Conservation (phyloP, 2,329 filamentous ascomycete species). For the Fusarium chaquense region DNA sequence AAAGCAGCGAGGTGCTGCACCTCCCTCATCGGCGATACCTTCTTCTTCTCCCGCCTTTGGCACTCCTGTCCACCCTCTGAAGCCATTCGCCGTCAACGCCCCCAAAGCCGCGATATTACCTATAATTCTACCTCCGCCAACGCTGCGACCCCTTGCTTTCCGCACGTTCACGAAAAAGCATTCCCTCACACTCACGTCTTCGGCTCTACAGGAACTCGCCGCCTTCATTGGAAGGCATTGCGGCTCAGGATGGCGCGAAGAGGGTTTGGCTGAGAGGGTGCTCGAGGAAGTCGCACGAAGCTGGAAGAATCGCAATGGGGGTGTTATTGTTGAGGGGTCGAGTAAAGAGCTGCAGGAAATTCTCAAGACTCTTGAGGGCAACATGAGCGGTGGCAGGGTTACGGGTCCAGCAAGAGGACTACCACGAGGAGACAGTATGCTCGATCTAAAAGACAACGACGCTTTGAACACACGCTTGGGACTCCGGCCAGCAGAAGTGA, state of each 20-base stretch:
- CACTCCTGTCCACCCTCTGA: conserved; percentile 84
- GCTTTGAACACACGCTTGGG: conserved; percentile 68
- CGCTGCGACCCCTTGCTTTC: conserved; percentile 89
- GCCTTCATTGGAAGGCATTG: conserved; percentile 93
- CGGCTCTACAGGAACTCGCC: conserved; percentile 85
- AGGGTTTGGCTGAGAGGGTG: conserved; percentile 90
- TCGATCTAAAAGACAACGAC: conserved; percentile 68
- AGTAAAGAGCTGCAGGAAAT: conserved; percentile 83
- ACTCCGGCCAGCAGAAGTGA: conserved; percentile 58
- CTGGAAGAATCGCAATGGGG: conserved; percentile 92
- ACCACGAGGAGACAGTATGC: conserved; percentile 68
- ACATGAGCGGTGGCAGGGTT: conserved; percentile 87
- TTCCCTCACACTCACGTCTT: conserved; percentile 89
- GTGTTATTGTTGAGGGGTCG: conserved; percentile 89
- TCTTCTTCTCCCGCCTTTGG: conserved; percentile 93
- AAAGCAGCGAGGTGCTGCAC: conserved; percentile 49
- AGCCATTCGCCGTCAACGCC: conserved; percentile 67
- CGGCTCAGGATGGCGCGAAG: conserved; percentile 95
- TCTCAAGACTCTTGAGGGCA: conserved; percentile 84
- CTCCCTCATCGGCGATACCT: conserved; percentile 72
- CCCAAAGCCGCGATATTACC: conserved; percentile 79
- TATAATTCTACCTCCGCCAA: conserved; percentile 88
- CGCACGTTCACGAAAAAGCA: conserved; percentile 98
- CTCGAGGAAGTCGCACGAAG: conserved; percentile 89
- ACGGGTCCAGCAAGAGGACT: conserved; percentile 65